Percentiles rank a stretch among this genome's conserved stretches.
Conservation (phyloP, 495 filamentous ascomycete species). For the Jackrogersella multiformis region DNA sequence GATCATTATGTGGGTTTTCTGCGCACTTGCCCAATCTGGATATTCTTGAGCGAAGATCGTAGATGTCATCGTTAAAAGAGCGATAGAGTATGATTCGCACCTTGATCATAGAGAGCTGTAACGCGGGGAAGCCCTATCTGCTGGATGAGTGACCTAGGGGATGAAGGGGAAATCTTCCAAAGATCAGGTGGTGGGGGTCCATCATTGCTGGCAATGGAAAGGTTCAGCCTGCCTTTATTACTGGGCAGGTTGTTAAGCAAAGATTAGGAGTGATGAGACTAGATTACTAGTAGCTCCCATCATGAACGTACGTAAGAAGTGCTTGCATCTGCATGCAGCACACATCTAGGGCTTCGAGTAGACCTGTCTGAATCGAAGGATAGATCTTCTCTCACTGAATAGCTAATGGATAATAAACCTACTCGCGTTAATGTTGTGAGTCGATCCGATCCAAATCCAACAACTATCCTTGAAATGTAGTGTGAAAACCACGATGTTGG, state of each 20-base stretch:
- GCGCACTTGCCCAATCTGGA: conserved; percentile 15
- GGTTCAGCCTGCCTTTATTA: neutral
- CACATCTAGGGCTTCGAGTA: conserved; percentile 7
- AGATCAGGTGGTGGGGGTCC: conserved; percentile 25
- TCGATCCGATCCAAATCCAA: neutral
- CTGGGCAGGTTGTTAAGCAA: conserved; percentile 4
- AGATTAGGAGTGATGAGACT: neutral
- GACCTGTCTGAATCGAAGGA: conserved; percentile 8
- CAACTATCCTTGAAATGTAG: neutral
- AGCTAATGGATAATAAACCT: neutral
- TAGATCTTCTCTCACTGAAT: conserved; percentile 1
- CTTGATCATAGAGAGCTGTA: neutral
- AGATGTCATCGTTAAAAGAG: conserved; percentile 25
- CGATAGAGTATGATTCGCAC: conserved; percentile 21
- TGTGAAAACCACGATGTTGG: neutral
- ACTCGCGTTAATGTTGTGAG: neutral
- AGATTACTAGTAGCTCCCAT: neutral
- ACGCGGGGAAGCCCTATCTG: conserved; percentile 34
- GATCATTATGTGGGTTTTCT: neutral
- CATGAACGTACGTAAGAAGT: conserved; percentile 22
- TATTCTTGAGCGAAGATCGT: conserved; percentile 5
- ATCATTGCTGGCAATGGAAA: conserved; percentile 17
- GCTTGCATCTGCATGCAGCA: conserved; percentile 28
- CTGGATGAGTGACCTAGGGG: conserved; percentile 10
- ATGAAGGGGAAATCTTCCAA: conserved; percentile 17